phyloP scores from a whole-genome alignment of 2,329 filamentous ascomycete species.

The Furcasterigmium sp. region DNA sequence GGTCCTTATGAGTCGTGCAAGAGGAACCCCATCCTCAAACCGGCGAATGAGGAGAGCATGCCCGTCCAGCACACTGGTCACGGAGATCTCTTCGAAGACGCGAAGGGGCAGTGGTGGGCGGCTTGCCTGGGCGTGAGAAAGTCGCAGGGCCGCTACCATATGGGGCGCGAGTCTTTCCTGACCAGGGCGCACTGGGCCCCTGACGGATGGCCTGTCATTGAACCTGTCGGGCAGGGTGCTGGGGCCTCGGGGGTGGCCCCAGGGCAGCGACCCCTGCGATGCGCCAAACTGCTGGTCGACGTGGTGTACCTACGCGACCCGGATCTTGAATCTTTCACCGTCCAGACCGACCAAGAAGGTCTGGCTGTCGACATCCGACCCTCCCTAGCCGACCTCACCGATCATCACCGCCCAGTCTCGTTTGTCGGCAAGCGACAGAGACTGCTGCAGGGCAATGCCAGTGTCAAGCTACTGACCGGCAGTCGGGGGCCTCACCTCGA shows the following conservation, averaged over 20 bases:
- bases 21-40: constrained; percentile 25
- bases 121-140: constrained; percentile 9
- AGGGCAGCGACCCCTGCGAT: background rate
- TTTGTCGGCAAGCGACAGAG: background rate
- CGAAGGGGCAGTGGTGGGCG: constrained; percentile 14
- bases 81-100: constrained; percentile 18
- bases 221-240: background rate
- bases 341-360: background rate
- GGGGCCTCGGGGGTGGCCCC: too few relatives aligned
- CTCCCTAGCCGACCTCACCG: background rate
- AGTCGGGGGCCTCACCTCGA: too few relatives aligned
- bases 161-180: constrained; percentile 27
- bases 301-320: constrained; percentile 10
- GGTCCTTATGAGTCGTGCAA: constrained; percentile 23
- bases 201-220: constrained; percentile 12
- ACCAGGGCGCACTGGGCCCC: constrained; percentile 19
- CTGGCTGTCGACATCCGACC: background rate
- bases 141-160: constrained; percentile 13
- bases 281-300: constrained; percentile 3
- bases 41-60: constrained; percentile 10
- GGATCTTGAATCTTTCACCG: constrained; percentile 6
- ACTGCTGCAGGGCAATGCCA: background rate
- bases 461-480: background rate
- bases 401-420: background rate
- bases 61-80: constrained; percentile 8